Evolutionary conservation across 75 land plant genomes (phyloP).

Genomic region (Pseudotsuga menziesii): DNA sequence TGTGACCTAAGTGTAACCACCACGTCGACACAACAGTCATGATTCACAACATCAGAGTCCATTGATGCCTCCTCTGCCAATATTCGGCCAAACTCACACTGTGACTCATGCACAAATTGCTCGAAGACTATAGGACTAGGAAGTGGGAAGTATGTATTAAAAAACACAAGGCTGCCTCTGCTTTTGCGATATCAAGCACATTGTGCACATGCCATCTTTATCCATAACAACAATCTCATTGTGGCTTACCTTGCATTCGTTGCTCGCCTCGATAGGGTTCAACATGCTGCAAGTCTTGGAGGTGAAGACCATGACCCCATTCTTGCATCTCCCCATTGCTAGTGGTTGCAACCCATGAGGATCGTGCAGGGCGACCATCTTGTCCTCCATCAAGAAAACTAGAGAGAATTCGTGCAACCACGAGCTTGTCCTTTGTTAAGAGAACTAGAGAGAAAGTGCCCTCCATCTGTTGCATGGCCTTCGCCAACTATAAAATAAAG

Average conservation of each 20-base stretch:
- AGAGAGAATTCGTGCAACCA: neutral
- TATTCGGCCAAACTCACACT: conserved; percentile 14
- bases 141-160: conserved; percentile 45
- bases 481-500: too few relatives aligned
- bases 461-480: conserved; percentile 53
- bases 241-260: conserved; percentile 74
- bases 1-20: conserved; percentile 24
- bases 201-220: conserved; percentile 60
- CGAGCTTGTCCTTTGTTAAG: too few relatives aligned
- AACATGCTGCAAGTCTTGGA: conserved; percentile 95
- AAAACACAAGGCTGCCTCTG: conserved; percentile 75
- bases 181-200: conserved; percentile 60
- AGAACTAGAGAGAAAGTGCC: conserved; percentile 58
- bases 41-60: conserved; percentile 26
- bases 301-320: conserved; percentile 83
- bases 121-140: conserved; percentile 24
- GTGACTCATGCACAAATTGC: conserved; percentile 16
- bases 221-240: conserved; percentile 86
- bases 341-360: conserved; percentile 87
- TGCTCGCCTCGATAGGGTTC: conserved; percentile 78
- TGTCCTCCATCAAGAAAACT: conserved; percentile 74
- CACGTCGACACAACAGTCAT: conserved; percentile 25
- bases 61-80: conserved; percentile 21
- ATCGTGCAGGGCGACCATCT: conserved; percentile 84
- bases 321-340: conserved; percentile 75